Conservation (phyloP, 75 land plant genomes). For the Pinus albicaulis region DNA sequence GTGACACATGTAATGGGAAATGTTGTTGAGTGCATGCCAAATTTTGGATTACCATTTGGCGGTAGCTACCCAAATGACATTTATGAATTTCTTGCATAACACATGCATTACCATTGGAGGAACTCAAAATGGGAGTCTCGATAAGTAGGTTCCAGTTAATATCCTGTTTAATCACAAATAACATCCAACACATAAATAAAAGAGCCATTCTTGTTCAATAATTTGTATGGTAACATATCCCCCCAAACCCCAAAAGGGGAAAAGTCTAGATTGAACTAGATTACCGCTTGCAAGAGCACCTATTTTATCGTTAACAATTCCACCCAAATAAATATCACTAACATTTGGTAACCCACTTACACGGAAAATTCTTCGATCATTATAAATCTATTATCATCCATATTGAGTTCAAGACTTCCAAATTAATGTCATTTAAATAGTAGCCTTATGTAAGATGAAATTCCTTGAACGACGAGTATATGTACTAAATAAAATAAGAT, state of each 20-base stretch:
- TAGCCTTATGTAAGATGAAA: no score
- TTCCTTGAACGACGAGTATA: no score
- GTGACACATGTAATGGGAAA: conserved; percentile 75
- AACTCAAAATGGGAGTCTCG: neutral
- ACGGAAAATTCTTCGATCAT: conserved; percentile 75
- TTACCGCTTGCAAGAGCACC: conserved; percentile 65
- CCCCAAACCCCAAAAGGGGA: neutral
- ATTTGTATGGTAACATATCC: neutral
- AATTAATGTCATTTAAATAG: neutral
- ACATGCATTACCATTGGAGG: neutral
- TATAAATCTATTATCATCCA: conserved; percentile 61
- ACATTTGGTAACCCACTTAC: conserved; percentile 71
- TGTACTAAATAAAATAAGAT: conserved; percentile 32
- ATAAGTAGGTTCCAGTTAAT: neutral
- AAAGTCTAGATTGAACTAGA: neutral
- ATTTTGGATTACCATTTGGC: conserved; percentile 79
- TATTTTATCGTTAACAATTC: conserved; percentile 59
- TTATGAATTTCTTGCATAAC: conserved; percentile 52
- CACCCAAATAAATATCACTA: conserved; percentile 59
- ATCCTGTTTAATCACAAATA: neutral
- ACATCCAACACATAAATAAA: neutral
- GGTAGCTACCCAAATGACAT: conserved; percentile 64
- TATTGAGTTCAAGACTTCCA: no score
- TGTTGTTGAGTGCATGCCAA: conserved; percentile 66
- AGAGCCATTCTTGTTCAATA: neutral